phyloP scores from a whole-genome alignment of 2,329 filamentous ascomycete species.

The Talaromyces piceae region DNA sequence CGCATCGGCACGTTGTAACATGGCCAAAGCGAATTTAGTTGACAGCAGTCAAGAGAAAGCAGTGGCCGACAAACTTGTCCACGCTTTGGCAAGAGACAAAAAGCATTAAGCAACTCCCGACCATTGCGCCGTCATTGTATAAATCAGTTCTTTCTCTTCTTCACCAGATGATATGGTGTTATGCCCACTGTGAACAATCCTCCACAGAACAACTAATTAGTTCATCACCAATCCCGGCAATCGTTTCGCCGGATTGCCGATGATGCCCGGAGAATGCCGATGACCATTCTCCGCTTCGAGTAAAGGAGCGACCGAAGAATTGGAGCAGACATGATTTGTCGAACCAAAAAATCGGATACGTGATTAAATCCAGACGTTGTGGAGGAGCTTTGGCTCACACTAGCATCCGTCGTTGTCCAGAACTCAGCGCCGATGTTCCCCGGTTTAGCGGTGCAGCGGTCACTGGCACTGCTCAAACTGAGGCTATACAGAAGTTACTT shows the following conservation, averaged over 20 bases:
- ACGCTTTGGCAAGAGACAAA: background rate
- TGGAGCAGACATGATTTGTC: background rate
- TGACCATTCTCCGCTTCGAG: background rate
- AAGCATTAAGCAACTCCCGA: background rate
- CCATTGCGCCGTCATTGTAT: background rate
- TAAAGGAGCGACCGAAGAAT: background rate
- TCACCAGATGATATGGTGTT: background rate
- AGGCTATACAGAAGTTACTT: background rate
- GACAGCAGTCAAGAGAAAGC: slow-evolving; percentile 1
- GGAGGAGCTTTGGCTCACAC: background rate
- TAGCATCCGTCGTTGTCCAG: background rate
- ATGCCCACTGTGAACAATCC: background rate
- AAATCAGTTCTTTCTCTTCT: background rate
- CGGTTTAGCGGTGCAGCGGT: background rate
- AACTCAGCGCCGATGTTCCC: background rate
- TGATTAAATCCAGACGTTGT: background rate
- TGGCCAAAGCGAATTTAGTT: slow-evolving; percentile 4
- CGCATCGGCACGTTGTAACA: slow-evolving; percentile 6
- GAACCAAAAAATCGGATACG: background rate
- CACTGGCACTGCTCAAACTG: background rate
- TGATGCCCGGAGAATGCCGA: background rate
- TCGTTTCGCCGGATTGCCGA: background rate
- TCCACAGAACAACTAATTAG: background rate
- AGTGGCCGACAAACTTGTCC: background rate
- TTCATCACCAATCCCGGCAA: background rate